phyloP scores from a whole-genome alignment of 1,284 basidiomycete species.

The Ustilago esculenta region DNA sequence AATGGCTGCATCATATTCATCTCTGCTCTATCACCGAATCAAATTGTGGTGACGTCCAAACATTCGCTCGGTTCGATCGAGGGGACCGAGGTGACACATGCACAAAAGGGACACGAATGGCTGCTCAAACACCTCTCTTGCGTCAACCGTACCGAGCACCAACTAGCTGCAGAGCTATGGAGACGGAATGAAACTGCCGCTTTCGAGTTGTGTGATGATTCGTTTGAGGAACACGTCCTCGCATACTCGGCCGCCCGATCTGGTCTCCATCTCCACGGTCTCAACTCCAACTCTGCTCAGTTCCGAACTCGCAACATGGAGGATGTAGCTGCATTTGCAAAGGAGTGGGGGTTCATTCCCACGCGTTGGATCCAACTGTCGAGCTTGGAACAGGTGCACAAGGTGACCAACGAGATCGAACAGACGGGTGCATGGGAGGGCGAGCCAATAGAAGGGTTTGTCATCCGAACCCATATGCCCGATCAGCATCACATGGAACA shows the following conservation, averaged over 20 bases:
- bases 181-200: conserved; percentile 87
- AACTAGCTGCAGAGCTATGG: conserved; percentile 82
- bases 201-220: conserved; percentile 86
- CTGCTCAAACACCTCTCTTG: conserved; percentile 76
- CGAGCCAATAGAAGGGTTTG: conserved; percentile 92
- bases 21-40: conserved; percentile 79
- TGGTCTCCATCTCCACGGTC: conserved; percentile 85
- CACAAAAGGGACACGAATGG: conserved; percentile 84
- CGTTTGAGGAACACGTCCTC: conserved; percentile 96
- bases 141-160: conserved; percentile 76
- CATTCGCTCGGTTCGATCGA: conserved; percentile 70
- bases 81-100: conserved; percentile 71
- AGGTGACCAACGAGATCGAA: conserved; percentile 78
- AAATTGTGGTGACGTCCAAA: conserved; percentile 89
- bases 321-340: conserved; percentile 80
- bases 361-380: conserved; percentile 76
- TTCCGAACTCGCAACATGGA: conserved; percentile 74
- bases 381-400: conserved; percentile 76
- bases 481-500: conserved; percentile 65
- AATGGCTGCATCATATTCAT: conserved; percentile 99
- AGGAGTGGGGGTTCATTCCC: conserved; percentile 89
- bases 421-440: conserved; percentile 81
- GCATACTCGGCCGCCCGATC: conserved; percentile 82
- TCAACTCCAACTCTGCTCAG: conserved; percentile 78
- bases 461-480: conserved; percentile 73